These are phyloP conservation scores for Hanseniaspora uvarum DNA, from an alignment of 1,139 yeast genomes.

Conservation along the genomic window DNA sequence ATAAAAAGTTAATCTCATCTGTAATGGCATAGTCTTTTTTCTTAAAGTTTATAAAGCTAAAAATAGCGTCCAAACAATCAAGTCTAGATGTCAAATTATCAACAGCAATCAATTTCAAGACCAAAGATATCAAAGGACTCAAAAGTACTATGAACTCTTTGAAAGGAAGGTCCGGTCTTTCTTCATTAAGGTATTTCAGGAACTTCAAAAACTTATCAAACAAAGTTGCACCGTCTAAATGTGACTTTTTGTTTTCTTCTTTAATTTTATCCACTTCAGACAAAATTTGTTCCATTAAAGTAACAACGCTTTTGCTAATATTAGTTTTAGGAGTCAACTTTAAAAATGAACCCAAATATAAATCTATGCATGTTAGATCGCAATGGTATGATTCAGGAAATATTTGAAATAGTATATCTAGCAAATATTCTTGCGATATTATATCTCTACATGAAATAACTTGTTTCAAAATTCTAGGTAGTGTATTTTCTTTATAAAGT, in stretches of 20 bases:
- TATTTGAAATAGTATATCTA: constrained; percentile 85
- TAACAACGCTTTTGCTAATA: constrained; percentile 53
- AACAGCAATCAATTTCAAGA: constrained; percentile 35
- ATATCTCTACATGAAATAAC: constrained; percentile 86
- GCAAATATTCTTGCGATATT: constrained; percentile 79
- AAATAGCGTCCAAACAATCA: constrained; percentile 52
- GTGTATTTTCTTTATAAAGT: constrained; percentile 52
- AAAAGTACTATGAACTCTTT: constrained; percentile 58
- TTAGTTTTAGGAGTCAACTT: constrained; percentile 61
- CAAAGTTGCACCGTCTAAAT: constrained; percentile 28
- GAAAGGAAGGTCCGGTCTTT: constrained; percentile 53
- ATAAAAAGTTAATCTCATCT: constrained; percentile 34
- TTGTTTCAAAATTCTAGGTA: constrained; percentile 80
- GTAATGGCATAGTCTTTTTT: constrained; percentile 29
- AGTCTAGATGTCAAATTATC: constrained; percentile 52
- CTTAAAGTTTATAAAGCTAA: constrained; percentile 47
- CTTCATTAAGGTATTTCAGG: constrained; percentile 43
- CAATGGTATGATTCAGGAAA: constrained; percentile 85
- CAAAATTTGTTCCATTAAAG: constrained; percentile 65
- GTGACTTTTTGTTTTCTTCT: constrained; percentile 16
- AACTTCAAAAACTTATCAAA: constrained; percentile 60
- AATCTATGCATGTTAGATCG: constrained; percentile 41
- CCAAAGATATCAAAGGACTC: constrained; percentile 53
- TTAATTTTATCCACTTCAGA: constrained; percentile 36
- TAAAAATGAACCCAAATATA: constrained; percentile 58